Percentiles rank a stretch among this genome's conserved stretches.
Conservation (phyloP, 2,329 filamentous ascomycete species). For the Colletotrichum sp. region DNA sequence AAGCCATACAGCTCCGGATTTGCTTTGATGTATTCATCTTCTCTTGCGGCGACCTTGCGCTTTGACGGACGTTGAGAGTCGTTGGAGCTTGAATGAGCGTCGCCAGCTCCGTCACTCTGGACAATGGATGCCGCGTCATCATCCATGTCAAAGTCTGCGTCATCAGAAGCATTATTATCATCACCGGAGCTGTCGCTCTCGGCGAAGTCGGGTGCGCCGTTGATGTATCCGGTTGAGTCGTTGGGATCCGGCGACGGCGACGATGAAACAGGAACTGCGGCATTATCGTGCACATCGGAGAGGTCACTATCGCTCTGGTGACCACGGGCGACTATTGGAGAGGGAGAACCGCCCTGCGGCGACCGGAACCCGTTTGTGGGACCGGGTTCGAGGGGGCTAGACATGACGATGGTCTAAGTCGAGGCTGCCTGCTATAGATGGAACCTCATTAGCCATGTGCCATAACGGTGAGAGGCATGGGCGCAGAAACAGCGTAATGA, state of each 20-base stretch:
- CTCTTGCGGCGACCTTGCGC: slow-evolving; percentile 71
- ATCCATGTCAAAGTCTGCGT: slow-evolving; percentile 79
- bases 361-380: slow-evolving; percentile 70
- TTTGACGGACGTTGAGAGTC: slow-evolving; percentile 73
- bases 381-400: slow-evolving; percentile 64
- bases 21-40: slow-evolving; percentile 84
- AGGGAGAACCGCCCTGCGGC: slow-evolving; percentile 53
- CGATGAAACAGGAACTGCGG: slow-evolving; percentile 50
- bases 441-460: slow-evolving; percentile 38
- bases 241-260: slow-evolving; percentile 47
- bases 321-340: slow-evolving; percentile 41
- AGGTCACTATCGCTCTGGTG: slow-evolving; percentile 75
- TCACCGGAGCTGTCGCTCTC: slow-evolving; percentile 52
- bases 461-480: not conserved
- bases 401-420: slow-evolving; percentile 67
- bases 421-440: slow-evolving; percentile 54
- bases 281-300: slow-evolving; percentile 70
- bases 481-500: slow-evolving; percentile 44
- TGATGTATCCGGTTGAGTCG: slow-evolving; percentile 42
- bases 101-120: slow-evolving; percentile 50
- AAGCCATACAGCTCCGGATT: slow-evolving; percentile 96
- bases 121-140: slow-evolving; percentile 46
- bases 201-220: slow-evolving; percentile 44
- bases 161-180: slow-evolving; percentile 62
- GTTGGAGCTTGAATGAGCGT: slow-evolving; percentile 70